Evolutionary conservation across 2,329 filamentous ascomycete genomes (phyloP).

Genomic region (Xenoacremonium recifei): DNA sequence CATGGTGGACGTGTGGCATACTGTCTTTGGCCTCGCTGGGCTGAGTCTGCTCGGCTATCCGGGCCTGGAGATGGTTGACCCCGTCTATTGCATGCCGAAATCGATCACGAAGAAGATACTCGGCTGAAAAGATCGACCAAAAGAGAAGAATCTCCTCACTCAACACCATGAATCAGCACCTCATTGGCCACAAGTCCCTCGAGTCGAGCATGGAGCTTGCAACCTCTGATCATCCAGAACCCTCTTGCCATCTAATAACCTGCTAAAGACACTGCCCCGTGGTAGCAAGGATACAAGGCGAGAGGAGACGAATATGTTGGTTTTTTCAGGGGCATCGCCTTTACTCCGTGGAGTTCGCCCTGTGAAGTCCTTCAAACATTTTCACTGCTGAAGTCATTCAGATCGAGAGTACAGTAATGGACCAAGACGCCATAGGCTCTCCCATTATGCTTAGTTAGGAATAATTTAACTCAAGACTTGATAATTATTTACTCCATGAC

Average conservation of each 20-base stretch:
- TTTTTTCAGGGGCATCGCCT: constrained; percentile 26
- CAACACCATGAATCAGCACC: not conserved
- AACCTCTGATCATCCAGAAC: constrained; percentile 11
- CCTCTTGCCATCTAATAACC: constrained; percentile 75
- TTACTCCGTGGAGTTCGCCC: constrained; percentile 22
- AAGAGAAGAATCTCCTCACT: not conserved
- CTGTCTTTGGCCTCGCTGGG: constrained; percentile 83
- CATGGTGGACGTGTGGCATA: constrained; percentile 98
- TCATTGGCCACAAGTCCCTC: too few species aligned
- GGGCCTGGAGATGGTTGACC: constrained; percentile 77
- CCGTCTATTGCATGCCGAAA: constrained; percentile 82
- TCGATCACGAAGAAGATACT: constrained; percentile 61
- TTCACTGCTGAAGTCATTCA: not conserved
- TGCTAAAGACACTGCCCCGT: constrained; percentile 46
- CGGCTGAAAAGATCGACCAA: constrained; percentile 27
- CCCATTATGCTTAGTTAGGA: too few species aligned
- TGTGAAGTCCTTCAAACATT: constrained; percentile 28
- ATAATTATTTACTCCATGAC: too few species aligned
- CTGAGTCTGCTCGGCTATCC: constrained; percentile 79
- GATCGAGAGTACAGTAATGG: too few species aligned
- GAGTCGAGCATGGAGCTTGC: too few species aligned
- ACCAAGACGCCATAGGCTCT: too few species aligned
- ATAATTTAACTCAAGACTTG: too few species aligned
- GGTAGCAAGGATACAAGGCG: constrained; percentile 68
- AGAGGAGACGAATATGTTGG: constrained; percentile 53